Percentiles rank a stretch among this genome's conserved stretches.
Conservation (phyloP, 2,329 filamentous ascomycete genomes). For the Colletotrichum orchidophilum region DNA sequence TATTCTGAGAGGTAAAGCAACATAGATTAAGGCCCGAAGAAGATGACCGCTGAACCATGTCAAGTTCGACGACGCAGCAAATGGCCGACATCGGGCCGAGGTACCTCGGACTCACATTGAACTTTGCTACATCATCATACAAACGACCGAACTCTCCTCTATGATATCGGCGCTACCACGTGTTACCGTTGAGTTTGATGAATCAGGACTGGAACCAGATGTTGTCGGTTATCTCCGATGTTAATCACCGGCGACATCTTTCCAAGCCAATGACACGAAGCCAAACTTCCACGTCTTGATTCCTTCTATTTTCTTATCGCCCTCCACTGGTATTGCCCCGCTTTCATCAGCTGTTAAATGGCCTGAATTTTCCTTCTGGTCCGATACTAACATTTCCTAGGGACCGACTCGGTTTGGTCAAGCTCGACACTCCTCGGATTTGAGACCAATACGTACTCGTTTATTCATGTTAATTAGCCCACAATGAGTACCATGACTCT, state of each 20-base stretch:
- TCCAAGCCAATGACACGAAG: neutral
- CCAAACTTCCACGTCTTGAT: neutral
- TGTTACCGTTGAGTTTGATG: neutral
- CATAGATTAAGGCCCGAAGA: neutral
- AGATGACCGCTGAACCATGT: neutral
- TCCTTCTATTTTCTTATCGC: neutral
- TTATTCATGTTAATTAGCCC: neutral
- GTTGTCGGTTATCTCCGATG: conserved; percentile 12
- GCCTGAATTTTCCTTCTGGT: neutral
- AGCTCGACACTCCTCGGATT: neutral
- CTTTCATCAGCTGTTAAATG: neutral
- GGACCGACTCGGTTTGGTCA: neutral
- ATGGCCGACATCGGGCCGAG: neutral
- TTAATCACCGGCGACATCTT: neutral
- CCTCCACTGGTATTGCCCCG: conserved; percentile 2
- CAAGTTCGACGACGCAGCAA: neutral
- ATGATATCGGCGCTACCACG: neutral
- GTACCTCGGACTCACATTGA: neutral
- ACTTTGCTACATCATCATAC: neutral
- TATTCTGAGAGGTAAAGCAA: no score
- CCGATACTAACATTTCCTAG: neutral
- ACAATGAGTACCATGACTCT: neutral
- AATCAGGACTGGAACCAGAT: neutral
- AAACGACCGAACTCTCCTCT: neutral
- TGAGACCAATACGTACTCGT: neutral